Evolutionary conservation across 2,329 filamentous ascomycete species (phyloP).

Genomic region (Penicillium sp.): DNA sequence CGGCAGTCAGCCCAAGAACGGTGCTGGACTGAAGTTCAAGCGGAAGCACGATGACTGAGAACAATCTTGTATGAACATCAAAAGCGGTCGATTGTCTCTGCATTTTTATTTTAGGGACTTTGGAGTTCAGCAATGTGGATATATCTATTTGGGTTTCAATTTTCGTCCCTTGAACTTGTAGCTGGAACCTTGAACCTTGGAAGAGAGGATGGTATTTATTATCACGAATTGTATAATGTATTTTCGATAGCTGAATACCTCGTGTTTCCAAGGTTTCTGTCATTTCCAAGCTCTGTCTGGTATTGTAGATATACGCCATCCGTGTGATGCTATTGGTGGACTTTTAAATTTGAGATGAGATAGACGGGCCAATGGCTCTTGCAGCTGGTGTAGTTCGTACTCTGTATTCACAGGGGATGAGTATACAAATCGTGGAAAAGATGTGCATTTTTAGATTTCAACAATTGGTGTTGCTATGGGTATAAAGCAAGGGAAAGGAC

Average conservation of each 20-base stretch:
- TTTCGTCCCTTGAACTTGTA: conserved; percentile 2
- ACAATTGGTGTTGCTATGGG: background rate
- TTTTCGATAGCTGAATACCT: too few relatives aligned
- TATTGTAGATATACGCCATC: too few relatives aligned
- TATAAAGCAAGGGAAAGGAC: background rate
- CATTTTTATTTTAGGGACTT: conserved; percentile 23
- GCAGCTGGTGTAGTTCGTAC: too few relatives aligned
- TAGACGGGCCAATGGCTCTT: too few relatives aligned
- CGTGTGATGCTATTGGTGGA: too few relatives aligned
- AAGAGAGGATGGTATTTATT: background rate
- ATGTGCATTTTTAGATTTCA: background rate
- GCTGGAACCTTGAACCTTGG: background rate
- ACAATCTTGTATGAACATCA: conserved; percentile 23
- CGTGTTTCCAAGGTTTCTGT: too few relatives aligned
- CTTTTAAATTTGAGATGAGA: too few relatives aligned
- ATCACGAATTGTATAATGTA: too few relatives aligned
- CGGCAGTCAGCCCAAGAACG: conserved; percentile 69
- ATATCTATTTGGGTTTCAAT: conserved; percentile 25
- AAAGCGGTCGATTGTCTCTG: conserved; percentile 27
- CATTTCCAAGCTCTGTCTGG: too few relatives aligned
- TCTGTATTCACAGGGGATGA: too few relatives aligned
- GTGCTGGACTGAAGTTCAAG: conserved; percentile 60
- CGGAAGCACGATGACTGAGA: conserved; percentile 44
- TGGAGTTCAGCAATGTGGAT: conserved; percentile 30
- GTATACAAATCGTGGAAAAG: background rate